Conservation (phyloP, 805 yeast genomes). For the Hanseniaspora singularis region DNA sequence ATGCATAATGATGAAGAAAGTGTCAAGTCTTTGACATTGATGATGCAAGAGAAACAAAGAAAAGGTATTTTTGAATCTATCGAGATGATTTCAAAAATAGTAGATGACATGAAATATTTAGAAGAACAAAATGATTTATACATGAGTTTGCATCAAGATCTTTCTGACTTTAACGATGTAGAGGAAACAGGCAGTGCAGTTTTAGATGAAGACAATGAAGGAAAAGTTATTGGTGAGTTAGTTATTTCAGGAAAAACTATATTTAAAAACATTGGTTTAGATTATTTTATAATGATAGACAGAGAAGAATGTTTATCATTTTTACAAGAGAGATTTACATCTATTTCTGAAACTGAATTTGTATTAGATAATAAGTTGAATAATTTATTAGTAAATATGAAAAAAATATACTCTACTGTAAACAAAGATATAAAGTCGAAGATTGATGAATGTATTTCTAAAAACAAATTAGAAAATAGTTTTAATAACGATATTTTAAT, state of each 20-base stretch:
- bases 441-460: slow-evolving; percentile 1
- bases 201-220: slow-evolving; percentile 16
- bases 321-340: slow-evolving; percentile 20
- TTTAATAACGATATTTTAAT: neutral
- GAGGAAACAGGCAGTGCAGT: slow-evolving; percentile 3
- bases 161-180: slow-evolving; percentile 15
- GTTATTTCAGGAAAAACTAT: slow-evolving; percentile 22
- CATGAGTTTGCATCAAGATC: slow-evolving; percentile 18
- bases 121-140: slow-evolving; percentile 24
- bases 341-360: slow-evolving; percentile 15
- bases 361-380: slow-evolving; percentile 10
- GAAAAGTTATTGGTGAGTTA: slow-evolving; percentile 26
- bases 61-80: slow-evolving; percentile 4
- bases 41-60: slow-evolving; percentile 12
- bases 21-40: neutral
- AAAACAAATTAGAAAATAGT: neutral
- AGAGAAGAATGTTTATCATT: slow-evolving; percentile 22
- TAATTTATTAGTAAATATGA: slow-evolving; percentile 7
- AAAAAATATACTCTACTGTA: slow-evolving; percentile 1
- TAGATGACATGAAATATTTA: slow-evolving; percentile 20
- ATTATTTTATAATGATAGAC: slow-evolving; percentile 26
- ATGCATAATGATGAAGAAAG: neutral
- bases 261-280: slow-evolving; percentile 26
- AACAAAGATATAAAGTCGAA: neutral
- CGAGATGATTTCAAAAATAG: neutral